A percentile compares a stretch with the other conserved stretches of the same genome.
Evolutionary conservation across 192 early-diverging fungal genomes (phyloP).

Genomic region (Radiomyces spectabilis): DNA sequence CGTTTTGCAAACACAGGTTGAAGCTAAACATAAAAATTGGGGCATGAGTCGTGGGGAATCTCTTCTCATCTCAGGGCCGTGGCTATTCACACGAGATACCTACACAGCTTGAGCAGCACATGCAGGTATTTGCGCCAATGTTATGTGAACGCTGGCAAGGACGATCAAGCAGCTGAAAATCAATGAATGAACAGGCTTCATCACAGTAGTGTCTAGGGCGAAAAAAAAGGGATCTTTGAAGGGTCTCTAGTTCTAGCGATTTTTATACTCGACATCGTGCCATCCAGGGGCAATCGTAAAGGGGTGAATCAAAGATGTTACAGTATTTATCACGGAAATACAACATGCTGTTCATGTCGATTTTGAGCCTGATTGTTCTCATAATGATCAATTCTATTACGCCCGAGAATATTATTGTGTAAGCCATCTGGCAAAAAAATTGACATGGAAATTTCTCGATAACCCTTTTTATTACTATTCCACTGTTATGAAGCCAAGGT

Average conservation of each 20-base stretch:
- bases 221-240: not conserved
- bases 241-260: too few relatives aligned
- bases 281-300: not conserved
- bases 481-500: too few relatives aligned
- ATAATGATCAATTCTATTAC: too few relatives aligned
- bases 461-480: too few relatives aligned
- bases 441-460: too few relatives aligned
- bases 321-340: too few relatives aligned
- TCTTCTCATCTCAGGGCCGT: not conserved
- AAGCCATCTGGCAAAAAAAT: too few relatives aligned
- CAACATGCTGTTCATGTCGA: too few relatives aligned
- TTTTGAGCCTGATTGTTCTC: too few relatives aligned
- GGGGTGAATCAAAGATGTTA: not conserved
- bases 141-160: not conserved
- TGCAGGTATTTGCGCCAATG: not conserved
- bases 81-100: not conserved
- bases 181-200: not conserved
- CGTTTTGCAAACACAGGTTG: constrained; percentile 13
- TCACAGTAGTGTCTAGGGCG: not conserved
- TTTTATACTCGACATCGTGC: too few relatives aligned
- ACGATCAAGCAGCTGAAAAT: not conserved
- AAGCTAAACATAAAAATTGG: constrained; percentile 1
- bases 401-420: too few relatives aligned
- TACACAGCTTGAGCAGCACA: constrained; percentile 2
- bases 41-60: not conserved